Conservation (phyloP, 208 protist species). For the Histomonas meleagridis region DNA sequence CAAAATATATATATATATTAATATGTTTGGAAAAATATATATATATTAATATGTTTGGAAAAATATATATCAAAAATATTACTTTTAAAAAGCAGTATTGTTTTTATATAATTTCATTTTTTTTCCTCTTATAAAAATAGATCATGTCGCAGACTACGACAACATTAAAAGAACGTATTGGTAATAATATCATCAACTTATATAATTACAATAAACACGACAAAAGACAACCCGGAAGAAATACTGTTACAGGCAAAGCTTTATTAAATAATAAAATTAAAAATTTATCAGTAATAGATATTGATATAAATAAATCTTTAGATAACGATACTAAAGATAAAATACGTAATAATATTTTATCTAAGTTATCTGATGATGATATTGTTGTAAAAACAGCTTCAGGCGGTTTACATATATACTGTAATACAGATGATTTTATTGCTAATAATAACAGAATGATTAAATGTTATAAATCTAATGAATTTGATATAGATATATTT, state of each 20-base stretch:
- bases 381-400: background rate
- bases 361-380: background rate
- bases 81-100: no score
- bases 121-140: no score
- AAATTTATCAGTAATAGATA: background rate
- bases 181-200: no score
- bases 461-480: background rate
- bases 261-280: background rate
- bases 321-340: background rate
- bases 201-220: no score
- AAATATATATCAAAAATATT: no score
- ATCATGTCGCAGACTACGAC: no score
- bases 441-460: background rate
- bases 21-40: no score
- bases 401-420: background rate
- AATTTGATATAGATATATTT: background rate
- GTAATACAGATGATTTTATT: slow-evolving; percentile 4
- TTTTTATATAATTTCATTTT: no score
- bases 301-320: background rate
- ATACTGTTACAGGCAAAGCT: background rate
- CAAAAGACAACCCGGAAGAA: no score
- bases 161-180: no score
- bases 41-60: no score
- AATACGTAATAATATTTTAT: background rate
- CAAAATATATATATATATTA: no score